These are phyloP conservation scores for Moesziomyces sp. DNA, from an alignment of 1,284 basidiomycete species.

Conservation along the genomic window DNA sequence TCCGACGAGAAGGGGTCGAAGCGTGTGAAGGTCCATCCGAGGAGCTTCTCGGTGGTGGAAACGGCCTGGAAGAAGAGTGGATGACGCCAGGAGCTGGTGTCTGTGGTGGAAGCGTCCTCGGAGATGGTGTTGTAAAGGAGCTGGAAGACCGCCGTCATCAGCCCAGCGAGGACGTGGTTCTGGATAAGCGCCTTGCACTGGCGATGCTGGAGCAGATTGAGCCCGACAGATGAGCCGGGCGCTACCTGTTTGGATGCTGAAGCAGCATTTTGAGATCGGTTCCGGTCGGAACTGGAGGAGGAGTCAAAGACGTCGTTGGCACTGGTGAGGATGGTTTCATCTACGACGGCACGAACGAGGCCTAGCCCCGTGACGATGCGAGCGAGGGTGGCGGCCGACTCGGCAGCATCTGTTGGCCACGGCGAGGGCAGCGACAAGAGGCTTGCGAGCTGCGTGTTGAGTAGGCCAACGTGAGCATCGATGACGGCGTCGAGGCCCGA, in stretches of 20 bases:
- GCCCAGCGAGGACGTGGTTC: conserved; percentile 45
- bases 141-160: conserved; percentile 44
- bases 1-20: conserved; percentile 41
- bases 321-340: conserved; percentile 44
- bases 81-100: conserved; percentile 17
- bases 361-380: conserved; percentile 43
- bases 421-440: conserved; percentile 33
- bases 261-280: conserved; percentile 13
- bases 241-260: conserved; percentile 27
- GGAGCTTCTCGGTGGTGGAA: conserved; percentile 47
- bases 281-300: conserved; percentile 15
- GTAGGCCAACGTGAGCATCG: conserved; percentile 32
- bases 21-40: conserved; percentile 54
- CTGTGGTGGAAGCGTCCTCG: conserved; percentile 11
- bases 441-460: conserved; percentile 40
- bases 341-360: conserved; percentile 45
- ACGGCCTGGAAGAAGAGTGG: conserved; percentile 45
- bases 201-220: conserved; percentile 49
- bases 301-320: conserved; percentile 42
- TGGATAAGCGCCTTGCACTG: conserved; percentile 58
- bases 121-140: conserved; percentile 50
- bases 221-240: conserved; percentile 46
- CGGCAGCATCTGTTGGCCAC: conserved; percentile 34
- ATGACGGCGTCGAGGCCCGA: conserved; percentile 25
- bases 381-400: conserved; percentile 21